Evolutionary conservation across 2,329 filamentous ascomycete genomes (phyloP).

Genomic region (Trichoderma arundinaceum): DNA sequence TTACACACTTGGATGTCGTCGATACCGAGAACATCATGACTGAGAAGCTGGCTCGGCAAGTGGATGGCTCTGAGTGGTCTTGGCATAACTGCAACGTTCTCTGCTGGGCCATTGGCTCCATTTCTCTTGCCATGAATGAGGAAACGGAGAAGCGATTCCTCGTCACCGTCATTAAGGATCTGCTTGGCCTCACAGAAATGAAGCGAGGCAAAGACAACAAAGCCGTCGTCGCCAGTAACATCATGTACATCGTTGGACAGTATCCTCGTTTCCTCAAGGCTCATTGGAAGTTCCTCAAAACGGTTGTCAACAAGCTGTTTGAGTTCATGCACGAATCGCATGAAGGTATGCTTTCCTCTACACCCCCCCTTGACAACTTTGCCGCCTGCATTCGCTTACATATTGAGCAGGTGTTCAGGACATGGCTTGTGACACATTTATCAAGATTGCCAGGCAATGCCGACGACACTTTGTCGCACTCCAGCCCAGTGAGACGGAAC

Average conservation of each 20-base stretch:
- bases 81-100: conserved; percentile 99
- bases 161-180: conserved; percentile 97
- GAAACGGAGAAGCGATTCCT: conserved; percentile 98
- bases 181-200: conserved; percentile 96
- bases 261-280: conserved; percentile 98
- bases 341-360: conserved; percentile 65
- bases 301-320: conserved; percentile 98
- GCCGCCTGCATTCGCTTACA: neutral
- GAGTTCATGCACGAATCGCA: conserved; percentile 99
- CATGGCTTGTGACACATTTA: conserved; percentile 99
- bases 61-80: conserved; percentile 95
- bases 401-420: conserved; percentile 79
- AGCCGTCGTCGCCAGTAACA: conserved; percentile 97
- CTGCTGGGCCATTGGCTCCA: conserved; percentile 99
- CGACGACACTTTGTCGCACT: conserved; percentile 95
- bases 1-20: conserved; percentile 95
- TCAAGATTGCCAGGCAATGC: conserved; percentile 99
- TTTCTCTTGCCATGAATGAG: conserved; percentile 98
- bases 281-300: conserved; percentile 99
- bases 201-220: conserved; percentile 99
- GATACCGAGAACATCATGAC: conserved; percentile 99
- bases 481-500: conserved; percentile 90
- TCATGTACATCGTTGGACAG: conserved; percentile 99
- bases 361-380: neutral
- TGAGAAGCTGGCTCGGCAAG: conserved; percentile 93